Conservation (phyloP, 345 rosid genomes). For the Hypericum perforatum region DNA sequence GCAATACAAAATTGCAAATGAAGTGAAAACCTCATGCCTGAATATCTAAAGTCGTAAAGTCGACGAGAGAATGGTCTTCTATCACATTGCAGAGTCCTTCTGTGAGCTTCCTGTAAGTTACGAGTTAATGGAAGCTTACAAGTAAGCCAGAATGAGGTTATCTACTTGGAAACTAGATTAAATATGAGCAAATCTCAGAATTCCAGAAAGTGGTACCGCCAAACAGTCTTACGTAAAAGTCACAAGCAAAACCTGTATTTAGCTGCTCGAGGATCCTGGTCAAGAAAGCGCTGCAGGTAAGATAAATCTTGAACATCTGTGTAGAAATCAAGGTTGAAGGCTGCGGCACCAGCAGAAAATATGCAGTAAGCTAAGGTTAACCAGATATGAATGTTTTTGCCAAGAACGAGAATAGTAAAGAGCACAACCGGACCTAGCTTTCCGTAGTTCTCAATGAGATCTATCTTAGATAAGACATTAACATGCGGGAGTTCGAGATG, state of each 20-base stretch:
- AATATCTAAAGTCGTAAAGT: conserved; percentile 75
- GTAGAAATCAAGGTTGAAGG: conserved; percentile 71
- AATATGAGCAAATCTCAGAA: too few relatives aligned
- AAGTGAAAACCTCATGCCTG: conserved; percentile 39
- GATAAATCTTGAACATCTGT: conserved; percentile 88
- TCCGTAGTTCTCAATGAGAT: conserved; percentile 82
- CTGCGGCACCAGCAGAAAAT: conserved; percentile 33
- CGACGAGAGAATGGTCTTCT: conserved; percentile 58
- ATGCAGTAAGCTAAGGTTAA: background rate
- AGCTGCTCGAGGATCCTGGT: conserved; percentile 75
- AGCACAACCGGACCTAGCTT: conserved; percentile 45
- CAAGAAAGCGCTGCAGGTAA: conserved; percentile 52
- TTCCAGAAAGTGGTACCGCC: too few relatives aligned
- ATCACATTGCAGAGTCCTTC: conserved; percentile 62
- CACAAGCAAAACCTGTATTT: conserved; percentile 53
- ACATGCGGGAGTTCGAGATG: conserved; percentile 89
- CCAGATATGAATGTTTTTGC: background rate
- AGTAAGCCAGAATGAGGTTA: background rate
- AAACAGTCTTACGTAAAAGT: too few relatives aligned
- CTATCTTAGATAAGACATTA: conserved; percentile 90
- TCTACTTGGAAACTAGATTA: too few relatives aligned
- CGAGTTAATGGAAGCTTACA: conserved; percentile 6
- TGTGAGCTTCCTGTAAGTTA: conserved; percentile 63
- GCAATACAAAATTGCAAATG: background rate
- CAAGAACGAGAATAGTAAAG: background rate